Evolutionary conservation across 768 basidiomycete species (phyloP).

Genomic region (Auricularia cornea): DNA sequence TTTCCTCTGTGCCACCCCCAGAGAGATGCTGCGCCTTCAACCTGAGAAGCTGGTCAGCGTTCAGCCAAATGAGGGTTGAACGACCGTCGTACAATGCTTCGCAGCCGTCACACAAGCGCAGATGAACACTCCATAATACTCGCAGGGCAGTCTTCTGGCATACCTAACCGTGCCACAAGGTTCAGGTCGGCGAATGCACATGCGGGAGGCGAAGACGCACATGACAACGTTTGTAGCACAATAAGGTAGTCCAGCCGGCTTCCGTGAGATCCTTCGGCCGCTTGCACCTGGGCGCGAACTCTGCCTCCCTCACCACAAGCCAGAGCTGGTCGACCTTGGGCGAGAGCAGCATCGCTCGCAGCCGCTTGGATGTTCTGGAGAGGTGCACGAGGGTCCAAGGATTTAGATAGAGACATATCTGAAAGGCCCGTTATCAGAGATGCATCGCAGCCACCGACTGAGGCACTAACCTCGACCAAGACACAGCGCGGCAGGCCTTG

Average conservation of each 20-base stretch:
- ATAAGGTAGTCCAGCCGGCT: not conserved
- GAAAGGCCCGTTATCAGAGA: not conserved
- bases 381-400: not conserved
- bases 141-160: not conserved
- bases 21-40: not conserved
- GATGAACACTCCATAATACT: not conserved
- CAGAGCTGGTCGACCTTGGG: not conserved
- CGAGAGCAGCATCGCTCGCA: not conserved
- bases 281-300: too few relatives aligned
- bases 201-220: not conserved
- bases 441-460: not conserved
- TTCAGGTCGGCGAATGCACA: not conserved
- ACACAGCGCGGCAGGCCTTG: too few relatives aligned
- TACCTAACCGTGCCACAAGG: not conserved
- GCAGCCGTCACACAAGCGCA: not conserved
- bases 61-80: too few relatives aligned
- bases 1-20: not conserved
- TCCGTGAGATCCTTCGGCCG: not conserved
- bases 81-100: not conserved
- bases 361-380: not conserved
- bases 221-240: not conserved
- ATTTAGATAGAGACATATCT: not conserved
- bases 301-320: not conserved
- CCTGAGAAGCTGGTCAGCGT: not conserved
- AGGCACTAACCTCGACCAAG: not conserved